Conservation (phyloP, 2,329 filamentous ascomycete species). For the Claviceps arundinis region DNA sequence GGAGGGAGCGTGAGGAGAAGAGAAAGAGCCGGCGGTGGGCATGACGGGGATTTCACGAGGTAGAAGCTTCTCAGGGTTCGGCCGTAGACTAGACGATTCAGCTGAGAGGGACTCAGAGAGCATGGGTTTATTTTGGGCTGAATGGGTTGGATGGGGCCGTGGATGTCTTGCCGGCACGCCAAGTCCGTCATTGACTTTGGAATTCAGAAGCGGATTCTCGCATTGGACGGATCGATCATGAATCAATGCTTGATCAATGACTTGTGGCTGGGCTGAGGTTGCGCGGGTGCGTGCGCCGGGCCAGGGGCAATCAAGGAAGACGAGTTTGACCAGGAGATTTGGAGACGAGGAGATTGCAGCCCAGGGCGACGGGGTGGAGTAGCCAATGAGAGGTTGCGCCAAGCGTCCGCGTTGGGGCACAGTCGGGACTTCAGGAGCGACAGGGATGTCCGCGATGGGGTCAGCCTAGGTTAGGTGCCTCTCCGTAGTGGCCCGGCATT, state of each 20-base stretch:
- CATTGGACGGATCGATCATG: neutral
- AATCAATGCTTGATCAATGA: neutral
- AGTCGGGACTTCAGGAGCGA: too few species aligned
- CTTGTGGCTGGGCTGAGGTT: conserved; percentile 1
- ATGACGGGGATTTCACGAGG: conserved; percentile 6
- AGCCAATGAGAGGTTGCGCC: conserved; percentile 1
- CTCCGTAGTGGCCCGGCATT: too few species aligned
- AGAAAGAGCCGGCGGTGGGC: conserved; percentile 3
- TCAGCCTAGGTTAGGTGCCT: too few species aligned
- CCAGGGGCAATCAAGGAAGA: neutral
- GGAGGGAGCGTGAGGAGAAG: neutral
- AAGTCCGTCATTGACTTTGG: neutral
- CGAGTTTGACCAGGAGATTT: neutral
- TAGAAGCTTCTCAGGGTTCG: conserved; percentile 3
- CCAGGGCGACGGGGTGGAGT: neutral
- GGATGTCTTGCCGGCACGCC: conserved; percentile 1
- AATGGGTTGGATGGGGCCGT: neutral
- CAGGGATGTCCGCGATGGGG: too few species aligned
- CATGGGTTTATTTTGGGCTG: neutral
- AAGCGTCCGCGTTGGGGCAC: neutral
- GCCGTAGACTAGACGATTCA: neutral
- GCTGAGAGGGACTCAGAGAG: neutral
- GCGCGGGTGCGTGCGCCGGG: neutral
- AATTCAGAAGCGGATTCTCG: too few species aligned
- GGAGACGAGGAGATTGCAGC: neutral